Evolutionary conservation across 139 green algal species (phyloP).

Genomic region (Volvox africanus): DNA sequence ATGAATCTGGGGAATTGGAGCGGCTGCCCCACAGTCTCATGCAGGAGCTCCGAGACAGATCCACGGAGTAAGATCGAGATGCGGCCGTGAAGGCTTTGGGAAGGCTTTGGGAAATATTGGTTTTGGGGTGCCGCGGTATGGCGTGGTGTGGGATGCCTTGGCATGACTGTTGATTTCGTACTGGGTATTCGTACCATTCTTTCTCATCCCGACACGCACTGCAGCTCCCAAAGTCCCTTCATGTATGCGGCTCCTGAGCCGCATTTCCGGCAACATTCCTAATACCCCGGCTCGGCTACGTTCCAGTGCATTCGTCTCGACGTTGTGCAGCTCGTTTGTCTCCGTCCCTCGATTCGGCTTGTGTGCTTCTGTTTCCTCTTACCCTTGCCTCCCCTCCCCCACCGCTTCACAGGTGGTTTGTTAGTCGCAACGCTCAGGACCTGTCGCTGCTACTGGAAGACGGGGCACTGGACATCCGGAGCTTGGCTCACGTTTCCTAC

Average conservation of each 20-base stretch:
- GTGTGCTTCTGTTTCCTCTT: neutral
- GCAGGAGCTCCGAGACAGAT: neutral
- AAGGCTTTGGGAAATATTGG: no score
- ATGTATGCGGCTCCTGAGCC: no score
- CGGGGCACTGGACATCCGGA: constrained; percentile 41
- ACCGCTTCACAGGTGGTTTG: constrained; percentile 15
- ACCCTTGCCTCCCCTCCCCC: neutral
- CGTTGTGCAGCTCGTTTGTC: neutral
- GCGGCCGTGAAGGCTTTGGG: no score
- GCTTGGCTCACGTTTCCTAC: neutral
- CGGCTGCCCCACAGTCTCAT: constrained; percentile 39
- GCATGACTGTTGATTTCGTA: no score
- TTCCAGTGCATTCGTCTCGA: no score
- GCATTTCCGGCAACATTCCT: no score
- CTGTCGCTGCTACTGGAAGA: constrained; percentile 32
- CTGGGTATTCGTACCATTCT: no score
- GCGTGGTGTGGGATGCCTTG: no score
- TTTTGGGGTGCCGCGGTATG: no score
- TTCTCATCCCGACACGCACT: no score
- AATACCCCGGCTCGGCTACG: no score
- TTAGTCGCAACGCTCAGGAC: constrained; percentile 18
- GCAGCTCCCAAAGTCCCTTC: no score
- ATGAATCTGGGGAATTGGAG: constrained; percentile 29
- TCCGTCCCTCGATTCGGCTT: neutral
- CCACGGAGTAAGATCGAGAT: neutral